Conservation (phyloP, 805 yeast genomes). For the Zygotorulaspora florentina region DNA sequence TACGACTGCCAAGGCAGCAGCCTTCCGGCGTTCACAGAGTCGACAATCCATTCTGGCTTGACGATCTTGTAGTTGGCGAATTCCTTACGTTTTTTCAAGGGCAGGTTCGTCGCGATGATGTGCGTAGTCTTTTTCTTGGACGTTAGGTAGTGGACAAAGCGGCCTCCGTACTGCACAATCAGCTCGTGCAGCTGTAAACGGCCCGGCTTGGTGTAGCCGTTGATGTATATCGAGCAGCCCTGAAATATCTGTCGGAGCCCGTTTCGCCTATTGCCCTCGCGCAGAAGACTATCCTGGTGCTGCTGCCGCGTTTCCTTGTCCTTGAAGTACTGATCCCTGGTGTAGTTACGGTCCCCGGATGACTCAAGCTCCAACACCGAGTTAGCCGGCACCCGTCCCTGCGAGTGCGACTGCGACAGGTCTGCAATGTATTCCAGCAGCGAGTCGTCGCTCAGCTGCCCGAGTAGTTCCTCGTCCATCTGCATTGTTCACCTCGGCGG, state of each 20-base stretch:
- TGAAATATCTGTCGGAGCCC: slow-evolving; percentile 44
- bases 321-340: slow-evolving; percentile 23
- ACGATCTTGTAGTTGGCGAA: slow-evolving; percentile 71
- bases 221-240: slow-evolving; percentile 69
- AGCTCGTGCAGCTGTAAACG: slow-evolving; percentile 64
- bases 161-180: slow-evolving; percentile 77
- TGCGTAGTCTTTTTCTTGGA: slow-evolving; percentile 79
- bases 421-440: slow-evolving; percentile 17
- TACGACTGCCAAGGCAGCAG: slow-evolving; percentile 70
- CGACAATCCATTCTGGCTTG: slow-evolving; percentile 74
- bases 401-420: slow-evolving; percentile 12
- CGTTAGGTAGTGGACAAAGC: slow-evolving; percentile 59
- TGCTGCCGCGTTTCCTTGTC: slow-evolving; percentile 25
- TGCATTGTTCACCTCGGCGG: slow-evolving; percentile 1
- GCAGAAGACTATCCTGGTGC: slow-evolving; percentile 23
- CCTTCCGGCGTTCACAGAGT: slow-evolving; percentile 47
- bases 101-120: slow-evolving; percentile 71
- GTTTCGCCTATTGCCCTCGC: slow-evolving; percentile 16
- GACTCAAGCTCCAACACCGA: too few relatives aligned
- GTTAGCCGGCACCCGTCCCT: too few relatives aligned
- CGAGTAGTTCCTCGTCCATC: slow-evolving; percentile 5
- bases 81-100: slow-evolving; percentile 68
- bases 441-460: slow-evolving; percentile 22
- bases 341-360: slow-evolving; percentile 1
- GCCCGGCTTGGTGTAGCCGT: slow-evolving; percentile 86